A percentile compares a stretch with the other conserved stretches of the same genome.
phyloP scores from a whole-genome alignment of 371 early-diverging fungal genomes.

The Gilbertella persicaria region DNA sequence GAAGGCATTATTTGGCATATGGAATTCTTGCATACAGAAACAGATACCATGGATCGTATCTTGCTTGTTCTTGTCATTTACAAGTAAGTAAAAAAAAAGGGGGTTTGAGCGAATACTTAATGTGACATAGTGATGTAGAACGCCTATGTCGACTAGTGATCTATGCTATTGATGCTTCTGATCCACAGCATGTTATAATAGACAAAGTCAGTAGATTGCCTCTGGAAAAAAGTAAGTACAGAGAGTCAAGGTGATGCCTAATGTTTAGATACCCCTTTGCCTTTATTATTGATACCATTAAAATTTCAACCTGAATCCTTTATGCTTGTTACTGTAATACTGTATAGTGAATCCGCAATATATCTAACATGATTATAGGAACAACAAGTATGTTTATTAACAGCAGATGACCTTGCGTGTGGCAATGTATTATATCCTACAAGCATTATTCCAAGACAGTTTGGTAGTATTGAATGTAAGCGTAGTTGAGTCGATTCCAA shows the following conservation, averaged over 20 bases:
- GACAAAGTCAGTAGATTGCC: conserved; percentile 39
- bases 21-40: conserved; percentile 43
- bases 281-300: conserved; percentile 39
- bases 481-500: background rate
- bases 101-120: background rate
- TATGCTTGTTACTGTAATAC: conserved; percentile 38
- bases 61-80: conserved; percentile 34
- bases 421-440: conserved; percentile 41
- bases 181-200: conserved; percentile 24
- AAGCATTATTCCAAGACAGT: conserved; percentile 22
- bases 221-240: conserved; percentile 35
- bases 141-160: conserved; percentile 31
- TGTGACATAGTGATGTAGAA: conserved; percentile 35
- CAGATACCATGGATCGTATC: conserved; percentile 27
- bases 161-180: conserved; percentile 36
- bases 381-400: conserved; percentile 25
- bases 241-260: background rate
- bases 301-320: conserved; percentile 32
- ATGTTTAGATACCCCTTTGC: conserved; percentile 35
- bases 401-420: conserved; percentile 32
- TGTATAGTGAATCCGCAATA: no score
- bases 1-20: conserved; percentile 53
- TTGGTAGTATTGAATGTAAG: conserved; percentile 26
- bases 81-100: no score
- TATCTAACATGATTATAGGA: conserved; percentile 8